Base-by-base conservation (phyloP, 2,329 filamentous ascomycete genomes). In the Sporothrix brunneoviolacea region DNA sequence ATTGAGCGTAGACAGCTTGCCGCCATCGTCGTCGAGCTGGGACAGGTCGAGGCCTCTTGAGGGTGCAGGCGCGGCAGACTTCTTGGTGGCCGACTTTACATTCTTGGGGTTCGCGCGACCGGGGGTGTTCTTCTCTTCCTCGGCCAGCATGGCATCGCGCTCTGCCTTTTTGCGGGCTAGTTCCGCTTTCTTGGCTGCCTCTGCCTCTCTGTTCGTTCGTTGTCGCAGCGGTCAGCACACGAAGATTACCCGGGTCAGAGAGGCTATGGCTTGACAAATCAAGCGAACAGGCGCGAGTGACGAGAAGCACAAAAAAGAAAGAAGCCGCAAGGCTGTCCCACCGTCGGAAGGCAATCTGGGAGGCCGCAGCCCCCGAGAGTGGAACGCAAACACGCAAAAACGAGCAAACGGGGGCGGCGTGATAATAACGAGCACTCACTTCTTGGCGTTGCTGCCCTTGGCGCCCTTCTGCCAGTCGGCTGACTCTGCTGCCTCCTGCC, bases 161-260 rank as follows among this genome's bases (percentile, higher is more conserved):
- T 97, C 93, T 46, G 91, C 91, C 71, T 95, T 97, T 71, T 95
- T 95, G 51, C 84, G 82, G 3, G 86, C 87, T 50, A 76, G 79
- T 64, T 94, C 88, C 50, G 85, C 86, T 59, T 86, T 90, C 70
- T 91, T 95, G 44, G 83, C 83, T 44, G 86, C 87, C 48, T 91
- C 89, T 32, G 86, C 84, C 60, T 94, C 89, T 65, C 91, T 95
- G 59, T 42, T 27, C 12, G 16, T 8, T 4, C 8, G 18, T 30
- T 21, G 13, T 6, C 37, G 35, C 19, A 37, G 37, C 13, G 30
- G 48, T 48, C 27, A 51, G 48, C 38, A 40, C n/a, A n/a, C n/a
- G n/a, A n/a, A n/a, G n/a, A n/a, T n/a, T n/a, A n/a, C n/a, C n/a
- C n/a, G n/a, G n/a, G n/a, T n/a, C n/a, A n/a, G n/a, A 36, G 19